These are phyloP conservation scores for Colletotrichum abscissum DNA, from an alignment of 2,329 filamentous ascomycete species.

Conservation along the genomic window DNA sequence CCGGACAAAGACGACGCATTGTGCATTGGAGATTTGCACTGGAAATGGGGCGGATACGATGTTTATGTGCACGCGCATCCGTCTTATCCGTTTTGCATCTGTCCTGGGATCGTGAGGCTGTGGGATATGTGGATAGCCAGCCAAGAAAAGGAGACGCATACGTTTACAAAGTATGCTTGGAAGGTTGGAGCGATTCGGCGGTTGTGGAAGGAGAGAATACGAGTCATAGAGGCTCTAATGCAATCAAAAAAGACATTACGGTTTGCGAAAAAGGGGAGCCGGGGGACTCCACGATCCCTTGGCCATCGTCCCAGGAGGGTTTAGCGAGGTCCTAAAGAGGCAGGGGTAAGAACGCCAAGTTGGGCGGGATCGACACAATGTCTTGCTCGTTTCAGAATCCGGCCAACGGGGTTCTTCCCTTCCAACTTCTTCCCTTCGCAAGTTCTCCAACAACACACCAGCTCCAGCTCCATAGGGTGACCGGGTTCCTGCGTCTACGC, in stretches of 20 bases:
- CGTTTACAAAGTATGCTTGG: background rate
- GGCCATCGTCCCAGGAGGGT: background rate
- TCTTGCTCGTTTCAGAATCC: slow-evolving; percentile 28
- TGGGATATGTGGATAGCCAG: background rate
- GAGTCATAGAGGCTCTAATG: slow-evolving; percentile 20
- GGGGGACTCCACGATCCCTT: slow-evolving; percentile 11
- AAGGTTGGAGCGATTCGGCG: background rate
- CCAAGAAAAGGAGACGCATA: background rate
- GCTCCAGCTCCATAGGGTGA: background rate
- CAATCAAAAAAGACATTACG: slow-evolving; percentile 28
- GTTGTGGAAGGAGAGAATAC: background rate
- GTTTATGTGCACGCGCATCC: background rate
- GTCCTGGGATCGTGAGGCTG: background rate
- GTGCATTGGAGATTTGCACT: background rate
- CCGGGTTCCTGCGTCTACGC: background rate
- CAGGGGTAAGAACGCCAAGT: slow-evolving; percentile 4
- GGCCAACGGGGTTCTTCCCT: slow-evolving; percentile 3
- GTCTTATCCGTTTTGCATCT: background rate
- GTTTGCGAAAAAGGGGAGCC: background rate
- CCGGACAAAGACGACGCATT: background rate
- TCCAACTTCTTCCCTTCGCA: background rate
- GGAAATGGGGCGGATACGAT: background rate
- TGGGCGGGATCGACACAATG: slow-evolving; percentile 16
- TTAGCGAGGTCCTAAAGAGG: background rate
- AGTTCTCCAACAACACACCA: background rate